Evolutionary conservation across 2,329 filamentous ascomycete species (phyloP), one percentile per base, ranked within the genome.

Genomic region (Tetracladium maxilliforme): DNA sequence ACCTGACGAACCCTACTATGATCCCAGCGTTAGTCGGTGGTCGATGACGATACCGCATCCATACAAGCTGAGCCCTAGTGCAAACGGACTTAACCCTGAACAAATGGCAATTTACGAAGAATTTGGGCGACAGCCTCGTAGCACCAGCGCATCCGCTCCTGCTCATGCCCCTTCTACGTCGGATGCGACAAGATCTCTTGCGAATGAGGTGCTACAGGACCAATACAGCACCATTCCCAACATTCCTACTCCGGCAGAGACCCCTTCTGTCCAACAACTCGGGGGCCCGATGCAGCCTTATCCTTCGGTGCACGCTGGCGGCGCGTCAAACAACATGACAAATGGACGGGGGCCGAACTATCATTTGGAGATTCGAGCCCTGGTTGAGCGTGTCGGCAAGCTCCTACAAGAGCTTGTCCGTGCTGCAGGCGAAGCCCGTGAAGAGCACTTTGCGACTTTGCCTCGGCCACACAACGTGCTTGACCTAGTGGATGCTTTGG

Each of bases 51-150:
- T 98, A 33, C 87, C 87, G 1, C 81, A 90, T 37, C 90, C 90
- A 1, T 98, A 83, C 56, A 84, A 90, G 41, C 70, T 94, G 37
- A 76, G 78, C 19, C 75, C 82, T 9, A 67, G 48, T 31, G 43
- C 59, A 28, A 66, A 66, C 25, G 87, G 87, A 5, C 56, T 98
- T 25, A 95, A 93, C 42, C 65, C 78, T 14, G 83, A 94, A 41
- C 90, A 98, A 43, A 70, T 95, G 58, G 81, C 81, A 8, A 92
- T 98, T 14, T 98, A 98, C 43, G 86, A 95, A 42, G 86, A 95
- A 34, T 98, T 98, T 48, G 83, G 82, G 7, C 68, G 84, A 28
- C 83, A 92, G 45, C 76, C 82, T 15, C 76, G 83, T 28, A n/a
- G n/a, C n/a, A n/a, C n/a, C n/a, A n/a, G n/a, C n/a, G n/a, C n/a